phyloP scores from a whole-genome alignment of 148 eudicot species.

The Diospyros lotus region DNA sequence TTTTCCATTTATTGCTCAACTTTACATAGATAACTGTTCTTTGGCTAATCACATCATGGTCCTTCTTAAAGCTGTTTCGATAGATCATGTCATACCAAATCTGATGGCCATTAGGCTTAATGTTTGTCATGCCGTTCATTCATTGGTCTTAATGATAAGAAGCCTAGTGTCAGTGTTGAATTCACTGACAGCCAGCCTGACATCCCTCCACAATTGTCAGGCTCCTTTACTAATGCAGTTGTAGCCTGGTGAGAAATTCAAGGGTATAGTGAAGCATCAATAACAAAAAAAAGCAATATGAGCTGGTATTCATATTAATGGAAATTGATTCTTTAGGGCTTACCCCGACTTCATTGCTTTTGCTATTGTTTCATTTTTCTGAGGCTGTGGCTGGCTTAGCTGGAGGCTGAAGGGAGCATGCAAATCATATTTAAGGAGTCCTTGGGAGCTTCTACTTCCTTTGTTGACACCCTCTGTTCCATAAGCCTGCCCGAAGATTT shows the following conservation, averaged over 20 bases:
- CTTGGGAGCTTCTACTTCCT: slow-evolving; percentile 22
- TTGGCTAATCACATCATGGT: background rate
- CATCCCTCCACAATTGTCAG: slow-evolving; percentile 6
- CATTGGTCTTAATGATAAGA: background rate
- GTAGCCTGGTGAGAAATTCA: slow-evolving; percentile 41
- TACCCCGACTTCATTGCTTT: slow-evolving; percentile 21
- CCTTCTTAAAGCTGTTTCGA: background rate
- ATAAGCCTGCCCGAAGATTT: slow-evolving; percentile 33
- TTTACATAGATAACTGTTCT: background rate
- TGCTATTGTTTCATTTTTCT: slow-evolving; percentile 22
- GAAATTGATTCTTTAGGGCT: background rate
- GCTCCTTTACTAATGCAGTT: slow-evolving; percentile 33
- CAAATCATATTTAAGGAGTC: slow-evolving; percentile 20
- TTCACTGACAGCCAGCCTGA: background rate
- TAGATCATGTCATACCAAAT: slow-evolving; percentile 1
- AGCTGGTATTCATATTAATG: background rate
- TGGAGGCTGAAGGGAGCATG: slow-evolving; percentile 44
- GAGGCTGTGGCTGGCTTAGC: slow-evolving; percentile 48
- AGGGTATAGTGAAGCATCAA: slow-evolving; percentile 9
- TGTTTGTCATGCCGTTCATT: slow-evolving; percentile 5
- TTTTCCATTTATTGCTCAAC: background rate
- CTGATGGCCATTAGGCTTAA: background rate
- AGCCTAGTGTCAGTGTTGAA: slow-evolving; percentile 4
- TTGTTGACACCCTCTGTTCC: slow-evolving; percentile 20
- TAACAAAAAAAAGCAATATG: background rate